Base-by-base conservation (phyloP, 352 stramenopile species). In the Phytopythium helicoides region DNA sequence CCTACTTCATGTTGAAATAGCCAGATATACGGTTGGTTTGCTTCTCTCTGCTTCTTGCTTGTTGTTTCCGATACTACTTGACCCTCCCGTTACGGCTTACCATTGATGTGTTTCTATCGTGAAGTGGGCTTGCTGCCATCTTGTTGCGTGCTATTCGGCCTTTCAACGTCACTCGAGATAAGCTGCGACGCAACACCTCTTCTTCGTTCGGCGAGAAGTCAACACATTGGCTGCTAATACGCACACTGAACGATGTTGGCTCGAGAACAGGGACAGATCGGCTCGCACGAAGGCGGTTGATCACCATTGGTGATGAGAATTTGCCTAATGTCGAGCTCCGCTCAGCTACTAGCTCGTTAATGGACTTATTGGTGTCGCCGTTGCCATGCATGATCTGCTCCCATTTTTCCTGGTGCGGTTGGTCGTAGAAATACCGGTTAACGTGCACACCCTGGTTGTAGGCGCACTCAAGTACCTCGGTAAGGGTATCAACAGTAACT, bases 391-490 rank as follows among this genome's bases (percentile, higher is more conserved):
- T 9, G 28, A 9, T 47, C 35, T 58, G 64, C 12, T 62, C 51
- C 68, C 79, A 88, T 31, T 87, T 90, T 31, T 78, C 66, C 55
- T 88, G 76, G 45, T 88, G 88, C n/a, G 54, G 52, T 22, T 54
- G 47, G 2, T 90, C 76, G 8, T 76, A 58, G 9, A 90, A 36
- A n/a, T 86, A 46, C 5, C 74, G 76, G 23, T 90, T 76, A 3
- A 81, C 48, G 5, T 82, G 58, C 10, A 87, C 49, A 26, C 81
- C 64, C 41, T 89, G 79, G 6, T 69, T 66, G 14, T 52, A 64
- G n/a, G 58, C 76, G 8, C 72, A 73, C n/a, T 78, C 72, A 14
- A 89, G 60, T 16, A 89, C 60, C 50, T 87, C 79, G 1, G 85
- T 69, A 21, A 87, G 87, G 10, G 63, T 71, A 37, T 85, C 70